Conservation (phyloP, 306 rosid genomes). For the cucumber (Cucumis sativus) region DNA sequence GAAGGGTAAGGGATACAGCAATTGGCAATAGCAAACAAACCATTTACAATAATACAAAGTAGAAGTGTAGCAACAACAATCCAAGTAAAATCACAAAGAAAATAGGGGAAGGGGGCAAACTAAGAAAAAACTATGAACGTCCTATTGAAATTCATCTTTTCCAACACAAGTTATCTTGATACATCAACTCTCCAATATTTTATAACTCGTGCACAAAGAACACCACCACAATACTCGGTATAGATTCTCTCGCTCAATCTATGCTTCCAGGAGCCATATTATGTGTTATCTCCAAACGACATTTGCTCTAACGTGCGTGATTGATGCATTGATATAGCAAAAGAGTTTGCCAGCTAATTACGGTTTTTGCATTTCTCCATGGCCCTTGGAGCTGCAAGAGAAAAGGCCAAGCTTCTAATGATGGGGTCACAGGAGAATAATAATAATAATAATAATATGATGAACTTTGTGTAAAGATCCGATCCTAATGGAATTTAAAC, state of each 20-base stretch:
- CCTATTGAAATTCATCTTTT: not conserved
- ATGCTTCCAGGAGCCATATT: not conserved
- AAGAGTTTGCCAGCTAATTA: slow-evolving; percentile 23
- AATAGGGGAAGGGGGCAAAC: slow-evolving; percentile 6
- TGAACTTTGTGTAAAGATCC: not conserved
- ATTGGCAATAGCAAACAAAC: slow-evolving; percentile 27
- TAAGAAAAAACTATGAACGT: slow-evolving; percentile 11
- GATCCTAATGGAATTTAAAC: slow-evolving; percentile 6
- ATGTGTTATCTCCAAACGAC: not conserved
- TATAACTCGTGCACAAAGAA: slow-evolving; percentile 3
- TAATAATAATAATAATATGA: not conserved
- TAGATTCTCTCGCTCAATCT: not conserved
- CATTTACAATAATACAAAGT: slow-evolving; percentile 31
- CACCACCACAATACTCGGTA: not conserved
- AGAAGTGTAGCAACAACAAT: slow-evolving; percentile 19
- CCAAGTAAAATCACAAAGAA: slow-evolving; percentile 12
- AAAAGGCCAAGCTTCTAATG: not conserved
- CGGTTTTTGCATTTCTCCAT: slow-evolving; percentile 71
- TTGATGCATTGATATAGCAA: slow-evolving; percentile 17
- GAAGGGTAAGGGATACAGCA: not conserved
- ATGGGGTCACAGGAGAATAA: not conserved
- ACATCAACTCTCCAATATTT: slow-evolving; percentile 8
- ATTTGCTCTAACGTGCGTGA: slow-evolving; percentile 12
- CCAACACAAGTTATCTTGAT: slow-evolving; percentile 2
- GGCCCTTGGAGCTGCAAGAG: slow-evolving; percentile 71